Conservation (phyloP, 2,329 filamentous ascomycete species). For the Bipolaris victoriae region DNA sequence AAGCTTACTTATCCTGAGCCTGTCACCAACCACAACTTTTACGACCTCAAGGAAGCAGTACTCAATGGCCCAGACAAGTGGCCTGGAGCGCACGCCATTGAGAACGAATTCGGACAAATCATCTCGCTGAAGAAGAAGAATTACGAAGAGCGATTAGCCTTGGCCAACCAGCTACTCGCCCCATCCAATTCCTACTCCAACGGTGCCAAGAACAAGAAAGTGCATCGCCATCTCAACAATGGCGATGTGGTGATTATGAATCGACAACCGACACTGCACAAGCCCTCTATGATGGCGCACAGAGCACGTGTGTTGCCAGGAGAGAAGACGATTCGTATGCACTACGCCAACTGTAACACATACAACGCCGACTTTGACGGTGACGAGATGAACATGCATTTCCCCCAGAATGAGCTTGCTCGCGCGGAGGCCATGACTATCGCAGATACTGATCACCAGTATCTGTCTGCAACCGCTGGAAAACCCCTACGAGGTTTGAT, state of each 20-base stretch:
- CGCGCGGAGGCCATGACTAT: constrained; percentile 90
- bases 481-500: constrained; percentile 95
- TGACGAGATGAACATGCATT: constrained; percentile 99
- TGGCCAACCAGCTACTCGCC: constrained; percentile 92
- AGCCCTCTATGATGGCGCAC: constrained; percentile 99
- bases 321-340: constrained; percentile 98
- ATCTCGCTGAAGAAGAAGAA: constrained; percentile 87
- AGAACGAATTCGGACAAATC: constrained; percentile 93
- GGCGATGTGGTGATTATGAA: constrained; percentile 99
- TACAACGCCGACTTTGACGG: constrained; percentile 99
- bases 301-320: constrained; percentile 88
- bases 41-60: constrained; percentile 93
- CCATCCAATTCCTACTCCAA: constrained; percentile 76
- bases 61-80: constrained; percentile 93
- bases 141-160: constrained; percentile 81
- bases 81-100: constrained; percentile 92
- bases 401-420: constrained; percentile 95
- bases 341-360: constrained; percentile 99
- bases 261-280: constrained; percentile 95
- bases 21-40: constrained; percentile 95
- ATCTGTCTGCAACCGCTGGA: constrained; percentile 89
- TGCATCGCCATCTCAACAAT: constrained; percentile 92
- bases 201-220: constrained; percentile 89
- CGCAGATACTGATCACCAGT: constrained; percentile 96
- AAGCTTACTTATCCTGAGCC: constrained; percentile 97